Percentiles rank a stretch among this genome's conserved stretches.
phyloP scores from a whole-genome alignment of 176 grass and related monocot species.

The Tillandsia fasciculata region DNA sequence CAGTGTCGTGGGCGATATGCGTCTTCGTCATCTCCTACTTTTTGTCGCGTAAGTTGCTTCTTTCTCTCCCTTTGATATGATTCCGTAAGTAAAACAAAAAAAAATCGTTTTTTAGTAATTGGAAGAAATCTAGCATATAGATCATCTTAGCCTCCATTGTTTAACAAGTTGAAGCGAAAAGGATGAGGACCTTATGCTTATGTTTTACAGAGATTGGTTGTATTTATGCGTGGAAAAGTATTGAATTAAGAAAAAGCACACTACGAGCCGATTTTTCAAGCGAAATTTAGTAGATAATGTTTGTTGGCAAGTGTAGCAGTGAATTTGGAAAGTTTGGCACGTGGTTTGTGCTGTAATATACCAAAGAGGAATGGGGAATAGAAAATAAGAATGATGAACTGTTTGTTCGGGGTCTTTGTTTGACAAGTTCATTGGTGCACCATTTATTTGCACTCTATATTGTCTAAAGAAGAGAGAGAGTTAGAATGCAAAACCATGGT shows the following conservation, averaged over 20 bases:
- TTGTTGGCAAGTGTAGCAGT: not conserved
- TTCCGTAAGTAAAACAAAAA: not conserved
- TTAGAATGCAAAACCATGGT: not conserved
- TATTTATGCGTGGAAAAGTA: not conserved
- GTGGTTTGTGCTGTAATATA: too few species aligned
- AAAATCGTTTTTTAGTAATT: not conserved
- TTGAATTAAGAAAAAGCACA: not conserved
- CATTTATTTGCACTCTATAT: not conserved
- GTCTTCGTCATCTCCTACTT: constrained; percentile 81
- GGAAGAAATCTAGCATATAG: not conserved
- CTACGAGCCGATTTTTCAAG: not conserved
- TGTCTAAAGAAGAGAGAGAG: not conserved
- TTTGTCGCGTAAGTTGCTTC: constrained; percentile 56
- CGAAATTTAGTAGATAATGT: not conserved
- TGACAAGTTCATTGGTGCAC: not conserved
- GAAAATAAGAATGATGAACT: not conserved
- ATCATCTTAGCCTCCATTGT: not conserved
- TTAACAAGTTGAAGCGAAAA: not conserved
- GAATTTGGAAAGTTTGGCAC: not conserved
- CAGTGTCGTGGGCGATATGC: constrained; percentile 79
- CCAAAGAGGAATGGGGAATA: not conserved
- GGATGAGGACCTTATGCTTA: not conserved
- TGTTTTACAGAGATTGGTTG: not conserved
- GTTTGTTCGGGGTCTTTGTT: not conserved
- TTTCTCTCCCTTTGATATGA: not conserved